These are phyloP conservation scores for Thielaviopsis euricoi DNA, from an alignment of 2,329 filamentous ascomycete genomes.

Conservation along the genomic window DNA sequence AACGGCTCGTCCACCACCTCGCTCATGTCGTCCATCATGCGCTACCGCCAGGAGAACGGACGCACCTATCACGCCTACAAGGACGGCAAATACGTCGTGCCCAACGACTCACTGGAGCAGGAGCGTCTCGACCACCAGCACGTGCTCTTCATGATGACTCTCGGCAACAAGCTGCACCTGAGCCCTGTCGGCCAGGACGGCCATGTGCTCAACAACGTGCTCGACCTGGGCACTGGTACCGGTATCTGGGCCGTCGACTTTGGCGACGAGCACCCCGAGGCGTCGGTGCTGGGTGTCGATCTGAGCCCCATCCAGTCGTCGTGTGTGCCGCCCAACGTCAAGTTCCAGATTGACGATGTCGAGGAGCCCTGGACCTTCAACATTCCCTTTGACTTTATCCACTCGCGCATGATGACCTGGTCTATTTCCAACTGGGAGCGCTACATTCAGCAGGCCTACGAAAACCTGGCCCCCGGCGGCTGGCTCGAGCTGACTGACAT, in stretches of 20 bases:
- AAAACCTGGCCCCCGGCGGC: conserved; percentile 21
- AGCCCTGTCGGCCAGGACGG: conserved; percentile 12
- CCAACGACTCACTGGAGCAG: conserved; percentile 16
- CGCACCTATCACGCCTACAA: conserved; percentile 18
- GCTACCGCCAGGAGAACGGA: conserved; percentile 17
- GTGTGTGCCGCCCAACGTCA: conserved; percentile 31
- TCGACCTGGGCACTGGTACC: conserved; percentile 20
- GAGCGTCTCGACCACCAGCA: conserved; percentile 19
- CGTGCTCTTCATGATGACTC: conserved; percentile 16
- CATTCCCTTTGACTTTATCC: conserved; percentile 25
- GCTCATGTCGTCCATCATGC: conserved; percentile 14
- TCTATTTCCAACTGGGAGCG: conserved; percentile 18
- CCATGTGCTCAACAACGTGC: conserved; percentile 14
- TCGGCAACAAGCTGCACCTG: conserved; percentile 15
- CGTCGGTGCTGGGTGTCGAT: conserved; percentile 24
- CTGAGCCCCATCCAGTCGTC: conserved; percentile 26
- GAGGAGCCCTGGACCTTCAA: conserved; percentile 25
- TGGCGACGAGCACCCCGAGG: conserved; percentile 17
- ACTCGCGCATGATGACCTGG: conserved; percentile 19
- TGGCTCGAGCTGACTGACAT: conserved; percentile 21
- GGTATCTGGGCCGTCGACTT: conserved; percentile 21
- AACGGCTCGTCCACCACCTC: conserved; percentile 13
- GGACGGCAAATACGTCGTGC: conserved; percentile 17
- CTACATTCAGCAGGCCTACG: conserved; percentile 22
- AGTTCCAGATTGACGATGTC: conserved; percentile 29